Conservation (phyloP, 1,139 yeast species). For the Pichia terricola region DNA sequence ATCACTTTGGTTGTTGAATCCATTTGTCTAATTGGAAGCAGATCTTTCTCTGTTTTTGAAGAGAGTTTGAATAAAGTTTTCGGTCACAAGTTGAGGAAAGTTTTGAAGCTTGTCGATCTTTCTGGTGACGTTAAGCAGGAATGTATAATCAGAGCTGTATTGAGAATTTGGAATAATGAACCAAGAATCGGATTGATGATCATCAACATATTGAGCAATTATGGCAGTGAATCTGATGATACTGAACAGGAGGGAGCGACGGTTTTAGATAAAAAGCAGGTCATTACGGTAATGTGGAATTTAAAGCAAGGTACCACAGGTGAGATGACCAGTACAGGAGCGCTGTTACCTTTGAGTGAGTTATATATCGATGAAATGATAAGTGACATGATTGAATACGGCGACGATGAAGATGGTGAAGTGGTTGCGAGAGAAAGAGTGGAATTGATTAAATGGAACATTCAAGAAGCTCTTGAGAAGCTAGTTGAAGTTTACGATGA, state of each 20-base stretch:
- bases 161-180: slow-evolving; percentile 71
- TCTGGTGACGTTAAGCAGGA: slow-evolving; percentile 22
- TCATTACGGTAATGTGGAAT: slow-evolving; percentile 35
- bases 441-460: slow-evolving; percentile 1
- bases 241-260: no score
- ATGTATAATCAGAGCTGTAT: slow-evolving; percentile 53
- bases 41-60: slow-evolving; percentile 78
- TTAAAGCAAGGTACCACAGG: no score
- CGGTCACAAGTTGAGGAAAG: slow-evolving; percentile 32
- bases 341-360: slow-evolving; percentile 16
- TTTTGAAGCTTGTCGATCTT: slow-evolving; percentile 25
- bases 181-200: slow-evolving; percentile 75
- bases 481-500: neutral
- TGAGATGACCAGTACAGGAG: slow-evolving; percentile 7
- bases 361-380: slow-evolving; percentile 22
- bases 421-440: neutral
- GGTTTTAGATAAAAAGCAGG: slow-evolving; percentile 26
- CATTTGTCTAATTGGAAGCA: slow-evolving; percentile 73
- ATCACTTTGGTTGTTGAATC: slow-evolving; percentile 60
- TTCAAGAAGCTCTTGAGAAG: slow-evolving; percentile 4
- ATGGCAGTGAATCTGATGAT: neutral
- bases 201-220: slow-evolving; percentile 40
- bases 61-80: slow-evolving; percentile 25
- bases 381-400: slow-evolving; percentile 18
- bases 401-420: slow-evolving; percentile 1